Conservation (phyloP, 2,329 filamentous ascomycete genomes). For the Monosporascus sp. region DNA sequence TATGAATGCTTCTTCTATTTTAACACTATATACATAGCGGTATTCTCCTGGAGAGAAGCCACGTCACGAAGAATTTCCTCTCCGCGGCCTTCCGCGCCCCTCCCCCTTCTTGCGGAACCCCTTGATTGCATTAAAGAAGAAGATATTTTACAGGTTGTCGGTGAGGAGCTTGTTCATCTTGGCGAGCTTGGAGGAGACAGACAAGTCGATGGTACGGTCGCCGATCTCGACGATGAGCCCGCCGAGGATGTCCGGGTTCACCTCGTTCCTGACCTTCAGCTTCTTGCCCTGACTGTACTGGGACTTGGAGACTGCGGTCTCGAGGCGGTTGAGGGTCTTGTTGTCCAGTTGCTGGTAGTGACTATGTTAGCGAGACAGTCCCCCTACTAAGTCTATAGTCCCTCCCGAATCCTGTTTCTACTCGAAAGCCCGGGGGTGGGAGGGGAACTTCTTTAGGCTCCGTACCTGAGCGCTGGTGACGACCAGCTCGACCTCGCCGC, state of each 20-base stretch:
- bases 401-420: too few relatives aligned
- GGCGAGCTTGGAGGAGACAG: slow-evolving; percentile 87
- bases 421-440: too few relatives aligned
- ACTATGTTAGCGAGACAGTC: slow-evolving; percentile 15
- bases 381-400: too few relatives aligned
- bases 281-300: slow-evolving; percentile 89
- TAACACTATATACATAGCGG: background rate
- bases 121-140: slow-evolving; percentile 14
- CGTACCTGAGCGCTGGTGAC: slow-evolving; percentile 86
- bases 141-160: slow-evolving; percentile 79
- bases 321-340: slow-evolving; percentile 79
- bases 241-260: slow-evolving; percentile 91
- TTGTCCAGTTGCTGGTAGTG: slow-evolving; percentile 68
- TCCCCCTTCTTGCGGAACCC: background rate
- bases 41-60: background rate
- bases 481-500: slow-evolving; percentile 87
- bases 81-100: background rate
- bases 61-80: background rate
- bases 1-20: background rate
- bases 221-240: slow-evolving; percentile 94
- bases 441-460: slow-evolving; percentile 9
- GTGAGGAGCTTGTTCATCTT: slow-evolving; percentile 99
- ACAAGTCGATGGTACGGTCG: slow-evolving; percentile 96
- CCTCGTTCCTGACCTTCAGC: slow-evolving; percentile 92
- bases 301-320: slow-evolving; percentile 84